A percentile compares a stretch with the other conserved stretches of the same genome.
phyloP scores from a whole-genome alignment of 176 grass and related monocot genomes.

The Eremochloa ophiuroides region DNA sequence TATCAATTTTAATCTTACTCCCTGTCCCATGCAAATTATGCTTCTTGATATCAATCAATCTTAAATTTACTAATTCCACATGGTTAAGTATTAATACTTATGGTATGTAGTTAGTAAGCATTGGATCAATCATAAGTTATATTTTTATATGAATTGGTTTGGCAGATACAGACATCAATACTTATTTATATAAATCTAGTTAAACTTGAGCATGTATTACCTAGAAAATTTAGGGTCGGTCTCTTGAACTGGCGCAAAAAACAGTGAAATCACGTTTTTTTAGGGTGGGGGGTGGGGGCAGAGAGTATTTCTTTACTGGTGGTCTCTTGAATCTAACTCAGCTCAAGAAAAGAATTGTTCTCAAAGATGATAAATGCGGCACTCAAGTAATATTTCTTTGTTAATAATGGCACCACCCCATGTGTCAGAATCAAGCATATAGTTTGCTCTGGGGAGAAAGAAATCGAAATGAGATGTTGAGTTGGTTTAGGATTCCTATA shows the following conservation, averaged over 20 bases:
- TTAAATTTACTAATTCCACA: too few relatives aligned
- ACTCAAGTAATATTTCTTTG: not conserved
- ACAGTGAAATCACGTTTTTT: too few relatives aligned
- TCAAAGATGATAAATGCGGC: not conserved
- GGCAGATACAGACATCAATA: too few relatives aligned
- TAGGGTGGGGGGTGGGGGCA: too few relatives aligned
- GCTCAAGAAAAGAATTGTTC: not conserved
- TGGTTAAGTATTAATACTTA: too few relatives aligned
- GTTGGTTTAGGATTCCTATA: not conserved
- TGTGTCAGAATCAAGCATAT: not conserved
- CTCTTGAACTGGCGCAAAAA: not conserved
- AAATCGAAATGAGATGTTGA: slow-evolving; percentile 7
- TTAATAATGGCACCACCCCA: not conserved
- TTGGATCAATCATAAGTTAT: too few relatives aligned
- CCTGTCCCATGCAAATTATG: too few relatives aligned
- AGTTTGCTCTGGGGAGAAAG: not conserved
- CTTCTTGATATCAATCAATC: too few relatives aligned
- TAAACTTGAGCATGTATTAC: not conserved
- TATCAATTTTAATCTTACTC: too few relatives aligned
- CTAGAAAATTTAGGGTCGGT: not conserved
- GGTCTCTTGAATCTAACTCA: not conserved
- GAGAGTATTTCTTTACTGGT: not conserved
- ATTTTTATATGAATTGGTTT: too few relatives aligned
- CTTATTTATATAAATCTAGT: too few relatives aligned
- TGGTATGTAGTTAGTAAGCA: too few relatives aligned